Conservation (phyloP, 2,329 filamentous ascomycete species). For the Cadophora gregata region DNA sequence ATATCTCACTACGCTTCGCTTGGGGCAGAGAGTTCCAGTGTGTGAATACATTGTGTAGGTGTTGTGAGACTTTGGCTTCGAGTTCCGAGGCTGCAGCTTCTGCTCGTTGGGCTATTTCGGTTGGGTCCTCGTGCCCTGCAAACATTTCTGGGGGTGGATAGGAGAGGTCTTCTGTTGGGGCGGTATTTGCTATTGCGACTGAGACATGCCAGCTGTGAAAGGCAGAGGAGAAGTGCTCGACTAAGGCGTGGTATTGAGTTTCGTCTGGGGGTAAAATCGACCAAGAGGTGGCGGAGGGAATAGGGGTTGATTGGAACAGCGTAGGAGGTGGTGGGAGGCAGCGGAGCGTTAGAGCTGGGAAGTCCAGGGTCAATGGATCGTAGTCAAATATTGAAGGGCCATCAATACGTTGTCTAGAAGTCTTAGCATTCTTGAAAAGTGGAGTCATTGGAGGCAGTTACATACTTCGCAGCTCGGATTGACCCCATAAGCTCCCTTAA, state of each 20-base stretch:
- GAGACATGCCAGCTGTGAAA: constrained; percentile 69
- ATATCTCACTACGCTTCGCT: constrained; percentile 63
- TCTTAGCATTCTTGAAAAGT: constrained; percentile 25
- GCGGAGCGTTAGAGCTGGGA: constrained; percentile 82
- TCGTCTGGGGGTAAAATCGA: constrained; percentile 77
- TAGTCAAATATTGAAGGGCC: constrained; percentile 73
- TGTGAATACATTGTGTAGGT: constrained; percentile 77
- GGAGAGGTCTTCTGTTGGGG: constrained; percentile 56
- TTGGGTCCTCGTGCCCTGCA: constrained; percentile 41
- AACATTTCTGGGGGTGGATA: constrained; percentile 49
- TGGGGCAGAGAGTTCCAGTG: constrained; percentile 73
- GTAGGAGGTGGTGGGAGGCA: constrained; percentile 82
- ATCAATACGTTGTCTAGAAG: constrained; percentile 59
- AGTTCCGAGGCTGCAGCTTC: constrained; percentile 52
- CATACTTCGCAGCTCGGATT: constrained; percentile 82
- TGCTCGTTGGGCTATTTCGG: constrained; percentile 45
- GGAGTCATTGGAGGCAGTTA: constrained; percentile 27
- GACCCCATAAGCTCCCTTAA: constrained; percentile 82
- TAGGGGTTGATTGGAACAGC: constrained; percentile 77
- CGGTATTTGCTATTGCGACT: constrained; percentile 57
- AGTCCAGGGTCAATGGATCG: constrained; percentile 83
- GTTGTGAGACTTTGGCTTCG: constrained; percentile 73
- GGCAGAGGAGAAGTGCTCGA: constrained; percentile 68
- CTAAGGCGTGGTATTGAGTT: constrained; percentile 75
- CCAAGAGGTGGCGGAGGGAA: constrained; percentile 80